Conservation (phyloP, 352 stramenopile genomes). For the Globisporangium emineosum region DNA sequence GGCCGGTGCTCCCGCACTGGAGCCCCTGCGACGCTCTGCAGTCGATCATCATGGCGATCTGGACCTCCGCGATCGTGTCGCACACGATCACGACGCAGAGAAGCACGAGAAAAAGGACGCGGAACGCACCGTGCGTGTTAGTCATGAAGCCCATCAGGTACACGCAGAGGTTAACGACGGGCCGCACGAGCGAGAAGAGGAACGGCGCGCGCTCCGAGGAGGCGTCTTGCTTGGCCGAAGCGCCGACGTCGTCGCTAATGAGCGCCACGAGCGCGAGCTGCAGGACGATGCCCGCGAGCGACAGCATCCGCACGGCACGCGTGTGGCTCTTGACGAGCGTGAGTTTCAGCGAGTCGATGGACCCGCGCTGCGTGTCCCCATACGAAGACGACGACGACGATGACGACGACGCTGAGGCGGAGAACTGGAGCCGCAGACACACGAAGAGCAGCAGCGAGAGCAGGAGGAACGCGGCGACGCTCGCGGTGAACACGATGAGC, state of each 20-base stretch:
- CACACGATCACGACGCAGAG: slow-evolving; percentile 37
- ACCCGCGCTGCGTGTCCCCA: slow-evolving; percentile 10
- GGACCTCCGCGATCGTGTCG: slow-evolving; percentile 52
- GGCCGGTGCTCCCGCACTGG: slow-evolving; percentile 38
- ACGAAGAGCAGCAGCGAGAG: slow-evolving; percentile 27
- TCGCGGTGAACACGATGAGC: slow-evolving; percentile 30
- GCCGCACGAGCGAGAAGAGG: slow-evolving; percentile 43
- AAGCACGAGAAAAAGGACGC: slow-evolving; percentile 32
- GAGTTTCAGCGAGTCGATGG: slow-evolving; percentile 47
- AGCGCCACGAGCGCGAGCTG: slow-evolving; percentile 36
- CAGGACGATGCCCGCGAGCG: slow-evolving; percentile 36
- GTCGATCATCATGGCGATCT: slow-evolving; percentile 50
- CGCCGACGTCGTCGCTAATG: slow-evolving; percentile 16
- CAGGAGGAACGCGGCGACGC: slow-evolving; percentile 36
- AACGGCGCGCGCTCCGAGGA: slow-evolving; percentile 24
- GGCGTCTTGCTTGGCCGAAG: slow-evolving; percentile 1
- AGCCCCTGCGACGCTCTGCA: slow-evolving; percentile 38
- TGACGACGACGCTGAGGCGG: neutral
- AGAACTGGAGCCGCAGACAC: slow-evolving; percentile 30
- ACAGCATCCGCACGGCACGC: slow-evolving; percentile 38
- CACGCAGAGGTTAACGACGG: slow-evolving; percentile 39
- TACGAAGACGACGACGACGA: neutral
- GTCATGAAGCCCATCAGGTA: slow-evolving; percentile 67
- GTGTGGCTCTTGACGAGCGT: slow-evolving; percentile 60
- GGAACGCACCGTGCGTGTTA: slow-evolving; percentile 64